These are phyloP conservation scores for Limnomonas spitsbergensis DNA, from an alignment of 139 green algal genomes.

Conservation along the genomic window DNA sequence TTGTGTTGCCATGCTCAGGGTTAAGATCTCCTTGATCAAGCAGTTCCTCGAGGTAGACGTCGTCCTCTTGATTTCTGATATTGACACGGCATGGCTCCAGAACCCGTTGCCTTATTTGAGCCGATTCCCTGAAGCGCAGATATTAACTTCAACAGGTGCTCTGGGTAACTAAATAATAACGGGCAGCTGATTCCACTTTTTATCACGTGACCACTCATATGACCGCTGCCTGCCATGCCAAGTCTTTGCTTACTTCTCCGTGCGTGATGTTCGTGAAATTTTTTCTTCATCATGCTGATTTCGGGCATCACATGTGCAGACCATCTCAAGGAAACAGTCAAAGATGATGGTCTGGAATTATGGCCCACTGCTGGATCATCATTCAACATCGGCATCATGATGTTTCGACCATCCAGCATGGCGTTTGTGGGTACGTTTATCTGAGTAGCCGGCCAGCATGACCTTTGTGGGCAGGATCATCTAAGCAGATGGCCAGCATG, in stretches of 20 bases:
- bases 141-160: constrained; percentile 71
- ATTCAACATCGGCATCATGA: constrained; percentile 93
- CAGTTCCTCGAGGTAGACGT: constrained; percentile 30
- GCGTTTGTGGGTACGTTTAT: constrained; percentile 45
- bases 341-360: constrained; percentile 61
- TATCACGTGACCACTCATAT: too few relatives aligned
- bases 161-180: too few relatives aligned
- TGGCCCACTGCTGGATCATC: constrained; percentile 47
- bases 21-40: constrained; percentile 29
- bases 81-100: constrained; percentile 70
- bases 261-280: too few relatives aligned
- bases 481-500: too few relatives aligned
- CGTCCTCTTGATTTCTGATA: constrained; percentile 59
- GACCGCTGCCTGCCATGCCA: too few relatives aligned
- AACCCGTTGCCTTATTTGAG: constrained; percentile 78
- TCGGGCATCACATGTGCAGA: too few relatives aligned
- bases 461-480: too few relatives aligned
- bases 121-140: constrained; percentile 69
- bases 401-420: constrained; percentile 56
- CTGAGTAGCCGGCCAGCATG: too few relatives aligned
- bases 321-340: background rate
- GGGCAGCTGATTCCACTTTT: too few relatives aligned
- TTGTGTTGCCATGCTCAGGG: too few relatives aligned
- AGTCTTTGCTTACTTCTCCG: too few relatives aligned
- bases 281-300: too few relatives aligned